Conservation (phyloP, 768 basidiomycete genomes). For the Pleurotus pulmonarius region DNA sequence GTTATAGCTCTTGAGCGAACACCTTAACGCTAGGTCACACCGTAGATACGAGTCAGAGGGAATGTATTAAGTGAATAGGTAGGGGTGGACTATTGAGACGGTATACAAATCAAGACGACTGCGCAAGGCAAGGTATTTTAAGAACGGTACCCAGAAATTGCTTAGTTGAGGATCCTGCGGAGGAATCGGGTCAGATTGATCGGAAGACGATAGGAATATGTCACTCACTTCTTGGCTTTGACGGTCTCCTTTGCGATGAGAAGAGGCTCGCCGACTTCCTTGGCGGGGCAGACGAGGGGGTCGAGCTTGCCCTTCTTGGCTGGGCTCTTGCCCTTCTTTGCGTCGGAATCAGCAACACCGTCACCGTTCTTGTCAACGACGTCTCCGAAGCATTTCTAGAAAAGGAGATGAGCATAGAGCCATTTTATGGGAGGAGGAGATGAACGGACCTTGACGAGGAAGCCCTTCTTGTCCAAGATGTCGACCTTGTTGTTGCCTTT, state of each 20-base stretch:
- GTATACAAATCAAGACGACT: not conserved
- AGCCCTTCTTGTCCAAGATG: conserved; percentile 2
- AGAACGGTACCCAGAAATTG: not conserved
- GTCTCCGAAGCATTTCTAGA: not conserved
- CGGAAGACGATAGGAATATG: not conserved
- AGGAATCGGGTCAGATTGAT: not conserved
- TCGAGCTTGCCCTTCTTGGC: not conserved
- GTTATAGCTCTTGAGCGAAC: not conserved
- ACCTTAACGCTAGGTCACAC: not conserved
- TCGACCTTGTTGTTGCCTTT: conserved; percentile 2
- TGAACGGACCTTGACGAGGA: conserved; percentile 1
- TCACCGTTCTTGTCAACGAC: not conserved
- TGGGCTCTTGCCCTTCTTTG: not conserved
- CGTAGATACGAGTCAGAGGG: not conserved
- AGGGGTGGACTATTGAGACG: not conserved
- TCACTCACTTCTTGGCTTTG: conserved; percentile 3
- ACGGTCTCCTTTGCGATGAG: conserved; percentile 2
- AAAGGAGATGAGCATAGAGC: not conserved
- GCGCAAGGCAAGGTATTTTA: not conserved
- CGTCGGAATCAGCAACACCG: not conserved
- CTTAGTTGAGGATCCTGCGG: conserved; percentile 7
- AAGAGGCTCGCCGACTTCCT: conserved; percentile 1
- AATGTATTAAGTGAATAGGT: not conserved
- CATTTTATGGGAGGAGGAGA: too few species aligned
- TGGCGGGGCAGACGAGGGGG: conserved; percentile 1